A percentile compares a stretch with the other conserved stretches of the same genome.
phyloP scores from a whole-genome alignment of 2,329 filamentous ascomycete species.

The Aspergillus japonicus region DNA sequence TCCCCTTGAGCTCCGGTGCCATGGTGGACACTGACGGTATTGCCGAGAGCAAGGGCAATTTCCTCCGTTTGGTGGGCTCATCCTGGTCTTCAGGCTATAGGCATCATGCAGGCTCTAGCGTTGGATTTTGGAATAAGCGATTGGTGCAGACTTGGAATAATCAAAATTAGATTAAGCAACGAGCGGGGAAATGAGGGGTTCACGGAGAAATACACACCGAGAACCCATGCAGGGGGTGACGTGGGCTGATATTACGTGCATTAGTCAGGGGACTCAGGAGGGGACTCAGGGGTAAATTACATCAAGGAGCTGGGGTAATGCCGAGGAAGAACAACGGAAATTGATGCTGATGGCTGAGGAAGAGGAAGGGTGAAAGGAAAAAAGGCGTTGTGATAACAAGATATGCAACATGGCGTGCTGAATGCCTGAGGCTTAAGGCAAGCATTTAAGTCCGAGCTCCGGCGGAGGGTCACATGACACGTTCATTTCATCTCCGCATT shows the following conservation, averaged over 20 bases:
- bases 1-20: not conserved
- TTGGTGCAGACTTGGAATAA: not conserved
- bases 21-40: not conserved
- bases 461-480: not conserved
- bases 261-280: too few relatives aligned
- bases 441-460: not conserved
- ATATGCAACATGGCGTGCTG: not conserved
- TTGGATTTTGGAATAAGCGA: not conserved
- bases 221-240: not conserved
- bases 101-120: not conserved
- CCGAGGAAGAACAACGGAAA: not conserved
- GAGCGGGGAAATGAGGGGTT: not conserved
- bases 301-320: not conserved
- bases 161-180: not conserved
- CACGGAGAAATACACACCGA: not conserved
- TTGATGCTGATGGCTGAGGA: not conserved
- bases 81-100: not conserved
- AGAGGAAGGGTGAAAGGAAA: not conserved
- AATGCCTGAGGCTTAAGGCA: not conserved
- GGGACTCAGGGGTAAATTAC: not conserved
- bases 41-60: not conserved
- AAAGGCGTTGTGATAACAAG: too few relatives aligned
- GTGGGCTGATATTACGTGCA: not conserved
- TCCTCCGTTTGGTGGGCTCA: not conserved
- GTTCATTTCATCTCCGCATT: not conserved